Evolutionary conservation across 805 yeast genomes (phyloP).

Genomic region (Blastobotrys peoriensis): DNA sequence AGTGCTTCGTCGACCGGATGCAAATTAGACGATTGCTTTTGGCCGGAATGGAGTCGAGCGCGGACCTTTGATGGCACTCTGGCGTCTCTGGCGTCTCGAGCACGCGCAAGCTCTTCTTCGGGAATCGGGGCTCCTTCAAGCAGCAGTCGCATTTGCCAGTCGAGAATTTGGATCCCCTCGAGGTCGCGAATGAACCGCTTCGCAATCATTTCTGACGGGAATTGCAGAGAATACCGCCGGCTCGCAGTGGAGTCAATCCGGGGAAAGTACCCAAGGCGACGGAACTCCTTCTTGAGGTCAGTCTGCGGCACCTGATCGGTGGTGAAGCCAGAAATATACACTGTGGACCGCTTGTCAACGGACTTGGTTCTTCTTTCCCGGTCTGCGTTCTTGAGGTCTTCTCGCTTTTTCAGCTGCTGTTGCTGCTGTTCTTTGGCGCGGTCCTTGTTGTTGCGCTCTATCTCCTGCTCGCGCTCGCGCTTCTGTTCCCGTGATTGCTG

Average conservation of each 20-base stretch:
- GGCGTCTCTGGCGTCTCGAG: not conserved
- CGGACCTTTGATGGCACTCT: slow-evolving; percentile 1
- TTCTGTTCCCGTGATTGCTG: slow-evolving; percentile 3
- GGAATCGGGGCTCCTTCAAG: not conserved
- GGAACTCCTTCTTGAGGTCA: not conserved
- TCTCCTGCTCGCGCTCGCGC: slow-evolving; percentile 1
- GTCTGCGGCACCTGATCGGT: not conserved
- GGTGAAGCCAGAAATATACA: not conserved
- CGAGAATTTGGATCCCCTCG: not conserved
- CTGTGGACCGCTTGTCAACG: not conserved
- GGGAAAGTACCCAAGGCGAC: not conserved
- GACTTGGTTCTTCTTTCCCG: not conserved
- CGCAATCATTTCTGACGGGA: not conserved
- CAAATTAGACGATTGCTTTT: slow-evolving; percentile 11
- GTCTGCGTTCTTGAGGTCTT: not conserved
- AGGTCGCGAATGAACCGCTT: not conserved
- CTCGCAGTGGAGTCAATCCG: not conserved
- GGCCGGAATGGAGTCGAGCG: no score
- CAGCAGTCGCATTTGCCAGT: not conserved
- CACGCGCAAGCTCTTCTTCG: not conserved
- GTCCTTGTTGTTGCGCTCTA: not conserved
- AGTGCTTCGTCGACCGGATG: slow-evolving; percentile 53
- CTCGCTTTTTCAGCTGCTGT: not conserved
- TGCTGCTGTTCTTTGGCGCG: slow-evolving; percentile 8
- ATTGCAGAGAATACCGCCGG: not conserved